Percentiles rank a stretch among this genome's conserved stretches.
Evolutionary conservation across 2,329 filamentous ascomycete species (phyloP).

Genomic region (Trichoderma pleuroti): DNA sequence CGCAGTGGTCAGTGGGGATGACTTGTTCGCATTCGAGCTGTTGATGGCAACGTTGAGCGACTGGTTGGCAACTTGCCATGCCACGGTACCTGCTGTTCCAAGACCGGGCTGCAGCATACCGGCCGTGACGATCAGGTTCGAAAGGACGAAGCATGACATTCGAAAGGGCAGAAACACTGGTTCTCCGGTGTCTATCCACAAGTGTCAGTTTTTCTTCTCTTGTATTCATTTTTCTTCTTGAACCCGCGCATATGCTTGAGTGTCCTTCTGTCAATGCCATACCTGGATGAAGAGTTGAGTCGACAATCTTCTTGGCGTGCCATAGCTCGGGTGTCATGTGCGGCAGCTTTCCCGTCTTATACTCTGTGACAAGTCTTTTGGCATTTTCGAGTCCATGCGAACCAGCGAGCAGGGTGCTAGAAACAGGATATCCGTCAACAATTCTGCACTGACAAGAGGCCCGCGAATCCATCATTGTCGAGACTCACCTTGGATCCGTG

Average conservation of each 20-base stretch:
- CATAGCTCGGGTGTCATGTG: slow-evolving; percentile 89
- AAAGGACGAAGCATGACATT: slow-evolving; percentile 93
- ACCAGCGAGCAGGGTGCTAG: slow-evolving; percentile 81
- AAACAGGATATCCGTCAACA: not conserved
- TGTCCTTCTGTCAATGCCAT: slow-evolving; percentile 31
- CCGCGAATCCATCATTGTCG: not conserved
- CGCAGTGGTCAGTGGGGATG: slow-evolving; percentile 75
- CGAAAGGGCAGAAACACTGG: slow-evolving; percentile 92
- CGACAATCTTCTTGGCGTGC: slow-evolving; percentile 94
- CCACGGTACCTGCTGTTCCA: slow-evolving; percentile 74
- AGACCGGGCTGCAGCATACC: slow-evolving; percentile 95
- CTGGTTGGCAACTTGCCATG: slow-evolving; percentile 96
- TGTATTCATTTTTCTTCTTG: too few relatives aligned
- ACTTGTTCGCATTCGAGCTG: slow-evolving; percentile 97
- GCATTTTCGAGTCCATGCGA: slow-evolving; percentile 76
- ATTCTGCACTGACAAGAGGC: not conserved
- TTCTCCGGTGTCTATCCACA: slow-evolving; percentile 75
- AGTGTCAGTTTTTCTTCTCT: not conserved
- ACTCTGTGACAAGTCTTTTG: slow-evolving; percentile 74
- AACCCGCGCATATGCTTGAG: not conserved
- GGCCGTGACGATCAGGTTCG: slow-evolving; percentile 89
- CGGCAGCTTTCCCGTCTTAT: slow-evolving; percentile 77
- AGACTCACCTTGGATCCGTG: slow-evolving; percentile 91
- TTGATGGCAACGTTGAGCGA: slow-evolving; percentile 98
- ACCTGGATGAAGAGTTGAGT: slow-evolving; percentile 95